These are phyloP conservation scores for Brasenia schreberi DNA, from an alignment of 164 flowering plant genomes.

Conservation along the genomic window DNA sequence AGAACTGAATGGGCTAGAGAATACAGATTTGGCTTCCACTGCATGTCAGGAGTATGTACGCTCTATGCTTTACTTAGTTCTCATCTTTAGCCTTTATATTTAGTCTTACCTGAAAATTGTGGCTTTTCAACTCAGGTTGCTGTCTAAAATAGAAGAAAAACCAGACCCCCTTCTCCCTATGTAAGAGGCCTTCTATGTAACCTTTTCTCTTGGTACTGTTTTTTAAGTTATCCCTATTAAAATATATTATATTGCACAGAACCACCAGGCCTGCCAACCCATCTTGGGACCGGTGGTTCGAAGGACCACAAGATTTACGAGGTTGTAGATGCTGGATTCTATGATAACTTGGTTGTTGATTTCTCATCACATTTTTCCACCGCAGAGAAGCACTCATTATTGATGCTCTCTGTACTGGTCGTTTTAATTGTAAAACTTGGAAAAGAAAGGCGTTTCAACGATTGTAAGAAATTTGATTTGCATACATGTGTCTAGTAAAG, in stretches of 20 bases:
- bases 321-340: conserved; percentile 26
- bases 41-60: conserved; percentile 66
- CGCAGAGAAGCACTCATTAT: not conserved
- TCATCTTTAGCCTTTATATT: not conserved
- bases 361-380: not conserved
- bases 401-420: not conserved
- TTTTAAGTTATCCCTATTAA: not conserved
- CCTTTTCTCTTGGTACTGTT: not conserved
- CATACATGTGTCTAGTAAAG: not conserved
- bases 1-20: conserved; percentile 70
- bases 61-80: not conserved
- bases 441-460: not conserved
- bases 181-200: conserved; percentile 20
- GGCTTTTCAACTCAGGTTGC: conserved; percentile 25
- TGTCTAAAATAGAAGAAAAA: conserved; percentile 26
- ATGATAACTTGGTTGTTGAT: not conserved
- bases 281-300: conserved; percentile 32
- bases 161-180: conserved; percentile 67
- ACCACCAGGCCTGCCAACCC: conserved; percentile 22
- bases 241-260: conserved; percentile 10
- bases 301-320: conserved; percentile 21
- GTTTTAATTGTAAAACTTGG: not conserved
- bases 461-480: not conserved
- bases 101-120: not conserved
- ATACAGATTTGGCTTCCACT: conserved; percentile 47